Conservation (phyloP, 495 filamentous ascomycete species). For the Lophium mytilinum region DNA sequence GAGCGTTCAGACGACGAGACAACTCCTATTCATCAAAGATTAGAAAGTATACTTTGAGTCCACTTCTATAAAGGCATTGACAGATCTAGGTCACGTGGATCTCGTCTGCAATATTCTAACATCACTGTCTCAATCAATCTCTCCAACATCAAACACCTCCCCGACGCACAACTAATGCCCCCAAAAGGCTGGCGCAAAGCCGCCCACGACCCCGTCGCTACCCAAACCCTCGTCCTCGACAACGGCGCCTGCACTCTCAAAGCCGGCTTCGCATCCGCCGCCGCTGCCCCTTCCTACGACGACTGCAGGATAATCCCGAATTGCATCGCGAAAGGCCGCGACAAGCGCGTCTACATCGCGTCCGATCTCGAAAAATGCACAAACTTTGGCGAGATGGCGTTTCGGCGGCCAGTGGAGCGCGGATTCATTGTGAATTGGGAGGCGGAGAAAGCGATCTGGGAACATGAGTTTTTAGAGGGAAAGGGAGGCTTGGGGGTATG, state of each 20-base stretch:
- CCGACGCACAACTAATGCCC: slow-evolving; percentile 10
- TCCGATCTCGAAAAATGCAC: slow-evolving; percentile 71
- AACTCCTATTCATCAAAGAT: too few species aligned
- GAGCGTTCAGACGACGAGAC: too few species aligned
- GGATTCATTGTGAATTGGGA: slow-evolving; percentile 97
- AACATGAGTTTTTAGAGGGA: slow-evolving; percentile 75
- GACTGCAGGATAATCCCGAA: slow-evolving; percentile 74
- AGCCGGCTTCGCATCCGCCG: slow-evolving; percentile 63
- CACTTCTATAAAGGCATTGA: too few species aligned
- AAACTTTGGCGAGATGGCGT: slow-evolving; percentile 84
- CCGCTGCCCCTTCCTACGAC: slow-evolving; percentile 20
- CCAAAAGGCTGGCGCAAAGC: slow-evolving; percentile 20
- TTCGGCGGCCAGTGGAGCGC: slow-evolving; percentile 88
- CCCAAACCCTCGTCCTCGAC: slow-evolving; percentile 77
- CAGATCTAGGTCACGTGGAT: too few species aligned
- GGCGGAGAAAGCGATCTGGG: slow-evolving; percentile 92
- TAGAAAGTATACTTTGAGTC: too few species aligned
- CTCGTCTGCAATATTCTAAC: too few species aligned
- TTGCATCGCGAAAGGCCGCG: slow-evolving; percentile 74
- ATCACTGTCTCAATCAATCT: too few species aligned
- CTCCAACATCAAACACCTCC: too few species aligned
- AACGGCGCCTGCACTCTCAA: slow-evolving; percentile 94
- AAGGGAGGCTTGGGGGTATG: slow-evolving; percentile 48
- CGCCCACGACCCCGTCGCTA: slow-evolving; percentile 25
- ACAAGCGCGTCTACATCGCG: slow-evolving; percentile 68